phyloP scores from a whole-genome alignment of 345 rosid genomes.

The Eucalyptus caleyi region DNA sequence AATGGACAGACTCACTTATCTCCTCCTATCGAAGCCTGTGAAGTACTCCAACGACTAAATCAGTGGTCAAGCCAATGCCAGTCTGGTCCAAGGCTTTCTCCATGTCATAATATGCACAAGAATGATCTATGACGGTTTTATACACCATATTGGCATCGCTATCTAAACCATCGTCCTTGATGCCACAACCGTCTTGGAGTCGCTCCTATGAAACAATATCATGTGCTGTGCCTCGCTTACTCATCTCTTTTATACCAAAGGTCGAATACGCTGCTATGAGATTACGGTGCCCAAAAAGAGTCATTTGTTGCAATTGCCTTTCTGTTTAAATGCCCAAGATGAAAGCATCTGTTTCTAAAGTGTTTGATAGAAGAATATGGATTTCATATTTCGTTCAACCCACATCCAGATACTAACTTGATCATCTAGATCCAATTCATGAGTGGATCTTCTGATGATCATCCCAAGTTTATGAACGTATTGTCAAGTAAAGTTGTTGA shows the following conservation, averaged over 20 bases:
- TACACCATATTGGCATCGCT: conserved; percentile 36
- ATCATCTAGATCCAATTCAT: conserved; percentile 89
- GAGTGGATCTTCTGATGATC: conserved; percentile 81
- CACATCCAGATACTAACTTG: conserved; percentile 78
- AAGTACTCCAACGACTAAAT: conserved; percentile 47
- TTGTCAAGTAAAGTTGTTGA: too few relatives aligned
- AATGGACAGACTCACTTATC: not conserved
- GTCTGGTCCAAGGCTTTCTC: conserved; percentile 48
- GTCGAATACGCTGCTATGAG: conserved; percentile 77
- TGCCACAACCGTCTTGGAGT: not conserved
- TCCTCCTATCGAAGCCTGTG: conserved; percentile 67
- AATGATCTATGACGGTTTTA: conserved; percentile 31
- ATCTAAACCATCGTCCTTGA: not conserved
- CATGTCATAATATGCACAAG: conserved; percentile 30
- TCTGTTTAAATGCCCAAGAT: conserved; percentile 94
- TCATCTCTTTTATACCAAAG: conserved; percentile 69
- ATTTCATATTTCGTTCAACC: conserved; percentile 82
- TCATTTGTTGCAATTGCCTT: conserved; percentile 88
- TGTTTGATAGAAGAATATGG: conserved; percentile 72
- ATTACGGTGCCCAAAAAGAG: conserved; percentile 75
- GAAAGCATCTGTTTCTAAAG: conserved; percentile 61
- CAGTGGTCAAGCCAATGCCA: conserved; percentile 35
- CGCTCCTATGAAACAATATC: not conserved
- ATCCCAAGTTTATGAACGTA: not conserved
- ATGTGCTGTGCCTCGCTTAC: too few relatives aligned